Conservation (phyloP, 2,329 filamentous ascomycete species). For the Neodidymelliopsis sp. region DNA sequence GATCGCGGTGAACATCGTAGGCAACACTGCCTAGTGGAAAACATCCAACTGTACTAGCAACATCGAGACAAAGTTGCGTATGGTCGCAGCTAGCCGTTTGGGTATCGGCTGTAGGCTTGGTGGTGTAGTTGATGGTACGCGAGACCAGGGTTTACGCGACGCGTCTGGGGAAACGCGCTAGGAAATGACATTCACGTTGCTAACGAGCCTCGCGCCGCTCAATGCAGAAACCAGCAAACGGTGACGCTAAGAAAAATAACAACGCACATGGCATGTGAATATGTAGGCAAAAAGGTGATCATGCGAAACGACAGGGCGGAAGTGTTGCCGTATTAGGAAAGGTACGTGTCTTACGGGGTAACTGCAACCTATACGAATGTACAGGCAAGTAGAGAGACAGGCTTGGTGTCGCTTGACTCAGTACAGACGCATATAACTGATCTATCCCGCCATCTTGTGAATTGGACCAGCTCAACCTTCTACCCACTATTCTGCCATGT, state of each 20-base stretch:
- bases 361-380: slow-evolving; percentile 1
- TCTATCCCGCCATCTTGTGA: neutral
- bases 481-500: slow-evolving; percentile 22
- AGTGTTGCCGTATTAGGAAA: slow-evolving; percentile 1
- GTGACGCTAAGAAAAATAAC: neutral
- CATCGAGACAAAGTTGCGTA: neutral
- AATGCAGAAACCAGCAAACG: neutral
- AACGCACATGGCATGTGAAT: neutral
- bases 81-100: neutral
- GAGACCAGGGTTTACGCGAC: slow-evolving; percentile 13
- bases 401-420: too few relatives aligned
- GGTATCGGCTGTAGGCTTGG: neutral
- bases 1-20: neutral
- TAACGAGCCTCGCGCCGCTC: neutral
- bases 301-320: too few relatives aligned
- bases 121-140: too few relatives aligned
- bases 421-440: neutral
- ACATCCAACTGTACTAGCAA: neutral
- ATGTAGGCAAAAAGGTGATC: neutral
- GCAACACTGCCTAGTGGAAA: neutral
- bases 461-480: too few relatives aligned
- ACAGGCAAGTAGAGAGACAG: too few relatives aligned
- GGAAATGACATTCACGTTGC: neutral
- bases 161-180: neutral
- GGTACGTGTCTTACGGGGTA: slow-evolving; percentile 5